Base-by-base conservation (phyloP, 371 early-diverging fungal species). In the Amoeboaphelidium protococcarum region DNA sequence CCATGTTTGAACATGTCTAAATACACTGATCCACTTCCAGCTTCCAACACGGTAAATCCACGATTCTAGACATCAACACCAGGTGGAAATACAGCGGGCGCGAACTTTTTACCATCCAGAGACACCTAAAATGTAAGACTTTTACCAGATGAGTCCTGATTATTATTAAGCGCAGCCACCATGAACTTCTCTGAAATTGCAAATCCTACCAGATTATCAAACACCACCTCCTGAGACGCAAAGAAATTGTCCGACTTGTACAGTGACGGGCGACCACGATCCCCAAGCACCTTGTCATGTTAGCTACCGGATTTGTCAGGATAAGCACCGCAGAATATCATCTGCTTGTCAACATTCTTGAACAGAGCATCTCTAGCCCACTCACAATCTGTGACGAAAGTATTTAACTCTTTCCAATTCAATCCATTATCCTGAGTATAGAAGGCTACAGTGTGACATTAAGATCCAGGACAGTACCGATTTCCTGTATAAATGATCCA, bases 401-500 rank as follows among this genome's bases (percentile, higher is more conserved):
- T 69, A 1, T 72, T 72, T 20, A 95, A 48, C 3, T 57, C 37
- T 0, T 50, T 49, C 91, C 89, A 90, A 23, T 49, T 59, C 20
- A 61, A 60, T 40, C 91, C 92, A 42, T 66, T 54, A 49, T 87
- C 72, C 23, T 55, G 62, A 1, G 80, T 72, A 47, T 72, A 68
- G 50, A 66, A 82, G 1, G 80, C 81, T 52, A 73, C 69, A 2
- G 77, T 68, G 49, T 63, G 72, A 51, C 86, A 86, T 13, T 58
- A 52, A 2, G 55, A 54, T 16, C 62, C 56, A 20, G 47, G 64
- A 52, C 79, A 79, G 13, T 62, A 61, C 13, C 50, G 50, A 43
- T 73, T 70, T 20, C 79, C 89, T 45, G 74, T 43, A 50, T 64
- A 89, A 26, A 92, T 58, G n/a, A 83, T 54, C 69, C 82, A 80